Percentiles rank a stretch among this genome's conserved stretches.
phyloP scores from a whole-genome alignment of 2,329 filamentous ascomycete species.

The Fusarium avenaceum region DNA sequence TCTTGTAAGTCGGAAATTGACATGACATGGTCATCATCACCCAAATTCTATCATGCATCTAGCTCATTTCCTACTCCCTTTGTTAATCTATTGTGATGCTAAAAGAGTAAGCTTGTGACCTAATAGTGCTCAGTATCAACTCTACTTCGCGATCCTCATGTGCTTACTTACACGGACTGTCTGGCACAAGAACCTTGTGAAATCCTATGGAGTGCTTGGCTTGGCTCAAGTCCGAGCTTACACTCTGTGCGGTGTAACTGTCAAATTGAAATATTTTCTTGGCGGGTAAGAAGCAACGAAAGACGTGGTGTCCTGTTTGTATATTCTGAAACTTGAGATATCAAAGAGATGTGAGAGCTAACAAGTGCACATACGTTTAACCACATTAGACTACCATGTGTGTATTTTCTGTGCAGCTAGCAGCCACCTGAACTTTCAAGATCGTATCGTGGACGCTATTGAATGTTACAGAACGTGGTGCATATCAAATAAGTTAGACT shows the following conservation, averaged over 20 bases:
- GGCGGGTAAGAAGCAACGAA: constrained; percentile 21
- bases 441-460: constrained; percentile 7
- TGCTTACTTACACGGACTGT: constrained; percentile 11
- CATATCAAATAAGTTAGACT: constrained; percentile 15
- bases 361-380: background rate
- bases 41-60: background rate
- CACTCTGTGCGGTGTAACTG: constrained; percentile 7
- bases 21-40: background rate
- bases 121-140: background rate
- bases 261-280: constrained; percentile 3
- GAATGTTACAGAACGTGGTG: constrained; percentile 9
- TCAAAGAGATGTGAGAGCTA: constrained; percentile 8
- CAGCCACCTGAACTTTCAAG: constrained; percentile 3
- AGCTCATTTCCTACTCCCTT: constrained; percentile 3
- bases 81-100: background rate
- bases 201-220: constrained; percentile 1
- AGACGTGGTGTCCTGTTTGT: constrained; percentile 12
- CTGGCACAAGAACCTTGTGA: constrained; percentile 1
- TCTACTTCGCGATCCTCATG: background rate
- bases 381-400: background rate
- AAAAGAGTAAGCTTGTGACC: background rate
- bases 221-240: constrained; percentile 3
- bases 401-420: background rate
- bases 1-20: constrained; percentile 5
- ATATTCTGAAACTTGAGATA: constrained; percentile 22